phyloP scores from a whole-genome alignment of 371 early-diverging fungal genomes.

The Mucor velutinosus region DNA sequence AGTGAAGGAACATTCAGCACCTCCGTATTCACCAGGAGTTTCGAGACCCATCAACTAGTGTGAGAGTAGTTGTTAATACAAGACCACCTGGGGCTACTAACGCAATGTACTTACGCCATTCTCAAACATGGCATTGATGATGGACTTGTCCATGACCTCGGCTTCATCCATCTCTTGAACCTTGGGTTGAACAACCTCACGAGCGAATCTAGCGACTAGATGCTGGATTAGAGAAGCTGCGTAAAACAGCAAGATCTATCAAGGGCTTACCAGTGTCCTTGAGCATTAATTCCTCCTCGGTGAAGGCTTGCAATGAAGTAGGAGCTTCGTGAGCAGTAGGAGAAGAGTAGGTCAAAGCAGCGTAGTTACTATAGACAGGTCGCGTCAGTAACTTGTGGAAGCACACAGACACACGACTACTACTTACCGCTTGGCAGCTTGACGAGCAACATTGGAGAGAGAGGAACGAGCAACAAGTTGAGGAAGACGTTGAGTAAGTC shows the following conservation, averaged over 20 bases:
- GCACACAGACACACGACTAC: neutral
- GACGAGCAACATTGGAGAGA: conserved; percentile 12
- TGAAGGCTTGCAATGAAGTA: conserved; percentile 72
- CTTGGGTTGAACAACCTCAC: conserved; percentile 83
- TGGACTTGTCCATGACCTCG: conserved; percentile 76
- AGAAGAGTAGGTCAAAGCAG: conserved; percentile 37
- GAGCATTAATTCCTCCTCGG: conserved; percentile 84
- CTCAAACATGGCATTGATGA: conserved; percentile 89
- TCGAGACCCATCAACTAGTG: conserved; percentile 95
- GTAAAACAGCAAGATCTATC: neutral
- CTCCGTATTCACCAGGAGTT: conserved; percentile 80
- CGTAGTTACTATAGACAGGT: conserved; percentile 14
- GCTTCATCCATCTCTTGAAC: conserved; percentile 94
- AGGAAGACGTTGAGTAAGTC: conserved; percentile 25
- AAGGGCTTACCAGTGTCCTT: conserved; percentile 65
- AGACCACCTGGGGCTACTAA: neutral
- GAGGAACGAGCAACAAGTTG: conserved; percentile 18
- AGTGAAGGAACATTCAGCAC: conserved; percentile 88
- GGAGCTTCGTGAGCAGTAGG: conserved; percentile 45
- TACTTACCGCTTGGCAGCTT: conserved; percentile 26
- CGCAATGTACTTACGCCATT: conserved; percentile 69
- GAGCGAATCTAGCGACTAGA: conserved; percentile 84
- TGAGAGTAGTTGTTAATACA: neutral
- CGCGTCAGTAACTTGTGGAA: neutral
- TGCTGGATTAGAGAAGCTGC: neutral